Evolutionary conservation across 768 basidiomycete species (phyloP).

Genomic region (Amylocystis lapponica): DNA sequence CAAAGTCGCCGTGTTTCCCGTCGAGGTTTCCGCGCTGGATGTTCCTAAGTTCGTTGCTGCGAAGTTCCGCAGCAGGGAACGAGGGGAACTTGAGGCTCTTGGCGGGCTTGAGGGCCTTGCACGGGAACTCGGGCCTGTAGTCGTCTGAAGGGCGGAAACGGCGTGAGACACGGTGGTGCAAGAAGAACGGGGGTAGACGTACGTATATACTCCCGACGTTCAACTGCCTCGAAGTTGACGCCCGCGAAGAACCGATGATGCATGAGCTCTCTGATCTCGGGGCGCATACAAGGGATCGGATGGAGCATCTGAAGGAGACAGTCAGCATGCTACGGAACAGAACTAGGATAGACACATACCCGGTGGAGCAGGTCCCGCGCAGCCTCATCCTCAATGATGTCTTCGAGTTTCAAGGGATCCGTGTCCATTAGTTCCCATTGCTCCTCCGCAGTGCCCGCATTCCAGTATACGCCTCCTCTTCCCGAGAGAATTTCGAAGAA

Average conservation of each 20-base stretch:
- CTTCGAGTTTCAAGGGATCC: background rate
- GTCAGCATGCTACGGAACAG: background rate
- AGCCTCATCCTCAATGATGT: background rate
- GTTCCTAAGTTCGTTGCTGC: background rate
- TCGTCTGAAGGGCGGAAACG: background rate
- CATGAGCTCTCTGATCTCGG: background rate
- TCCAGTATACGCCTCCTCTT: background rate
- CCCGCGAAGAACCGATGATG: constrained; percentile 1
- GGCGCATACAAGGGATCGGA: background rate
- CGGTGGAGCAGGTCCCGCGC: background rate
- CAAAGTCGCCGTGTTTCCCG: background rate
- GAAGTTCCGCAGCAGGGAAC: background rate
- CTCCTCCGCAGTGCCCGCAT: background rate
- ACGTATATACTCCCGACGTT: background rate
- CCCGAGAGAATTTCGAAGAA: constrained; percentile 16
- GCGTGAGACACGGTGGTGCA: background rate
- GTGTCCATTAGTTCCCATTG: background rate
- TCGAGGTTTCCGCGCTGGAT: background rate
- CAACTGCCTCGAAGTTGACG: background rate
- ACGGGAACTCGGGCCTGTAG: background rate
- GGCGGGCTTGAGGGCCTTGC: background rate
- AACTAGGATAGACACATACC: background rate
- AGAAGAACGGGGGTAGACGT: background rate
- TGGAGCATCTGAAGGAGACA: background rate
- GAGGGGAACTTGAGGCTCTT: background rate